Conservation (phyloP, 2,329 filamentous ascomycete species). For the Lasiodiplodia sp. region DNA sequence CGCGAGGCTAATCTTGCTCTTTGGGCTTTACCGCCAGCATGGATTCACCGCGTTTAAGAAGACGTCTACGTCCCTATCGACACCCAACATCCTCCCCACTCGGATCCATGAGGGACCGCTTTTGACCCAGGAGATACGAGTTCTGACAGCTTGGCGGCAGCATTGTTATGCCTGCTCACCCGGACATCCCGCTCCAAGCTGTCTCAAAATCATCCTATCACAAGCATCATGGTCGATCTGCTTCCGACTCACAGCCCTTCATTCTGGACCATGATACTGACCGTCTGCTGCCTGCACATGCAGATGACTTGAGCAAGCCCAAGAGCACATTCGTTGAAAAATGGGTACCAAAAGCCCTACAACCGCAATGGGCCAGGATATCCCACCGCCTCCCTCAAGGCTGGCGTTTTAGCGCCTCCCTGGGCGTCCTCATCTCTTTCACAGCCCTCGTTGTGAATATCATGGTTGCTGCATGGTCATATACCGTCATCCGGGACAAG, state of each 20-base stretch:
- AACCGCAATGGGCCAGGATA: background rate
- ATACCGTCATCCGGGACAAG: background rate
- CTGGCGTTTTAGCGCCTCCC: background rate
- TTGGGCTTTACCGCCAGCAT: background rate
- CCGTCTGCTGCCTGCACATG: background rate
- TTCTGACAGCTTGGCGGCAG: background rate
- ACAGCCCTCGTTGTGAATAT: background rate
- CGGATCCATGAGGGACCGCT: background rate
- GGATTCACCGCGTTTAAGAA: background rate
- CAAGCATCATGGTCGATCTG: background rate
- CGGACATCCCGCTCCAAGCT: background rate
- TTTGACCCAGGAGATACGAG: too few species aligned
- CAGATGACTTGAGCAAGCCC: background rate
- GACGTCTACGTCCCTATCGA: background rate
- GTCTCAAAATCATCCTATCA: background rate
- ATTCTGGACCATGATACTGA: background rate
- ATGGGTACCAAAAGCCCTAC: background rate
- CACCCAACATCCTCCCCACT: background rate
- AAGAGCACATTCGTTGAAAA: background rate
- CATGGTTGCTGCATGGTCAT: background rate
- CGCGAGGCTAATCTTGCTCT: background rate
- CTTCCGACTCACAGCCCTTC: background rate
- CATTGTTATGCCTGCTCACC: background rate
- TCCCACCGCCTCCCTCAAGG: background rate
- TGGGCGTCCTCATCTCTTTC: background rate